Evolutionary conservation across 129 eudicot genomes (phyloP).

Genomic region (Escallonia rubra): DNA sequence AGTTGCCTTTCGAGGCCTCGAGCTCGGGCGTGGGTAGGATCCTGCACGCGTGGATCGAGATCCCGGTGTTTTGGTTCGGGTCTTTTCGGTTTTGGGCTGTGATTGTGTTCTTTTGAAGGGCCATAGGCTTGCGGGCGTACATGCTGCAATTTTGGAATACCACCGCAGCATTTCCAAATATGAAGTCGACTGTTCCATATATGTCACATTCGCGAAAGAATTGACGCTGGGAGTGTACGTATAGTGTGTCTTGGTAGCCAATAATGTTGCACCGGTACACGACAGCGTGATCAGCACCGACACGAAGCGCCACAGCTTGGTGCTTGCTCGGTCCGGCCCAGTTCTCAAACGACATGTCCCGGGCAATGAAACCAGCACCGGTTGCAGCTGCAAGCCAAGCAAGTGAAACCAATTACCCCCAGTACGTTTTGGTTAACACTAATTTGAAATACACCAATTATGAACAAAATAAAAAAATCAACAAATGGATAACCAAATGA

Average conservation of each 20-base stretch:
- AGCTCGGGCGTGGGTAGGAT: slow-evolving; percentile 62
- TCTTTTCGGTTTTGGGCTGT: slow-evolving; percentile 90
- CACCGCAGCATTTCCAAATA: slow-evolving; percentile 90
- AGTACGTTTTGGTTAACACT: too few relatives aligned
- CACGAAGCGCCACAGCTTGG: slow-evolving; percentile 90
- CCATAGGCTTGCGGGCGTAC: slow-evolving; percentile 71
- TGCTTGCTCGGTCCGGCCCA: slow-evolving; percentile 86
- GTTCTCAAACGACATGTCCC: slow-evolving; percentile 81
- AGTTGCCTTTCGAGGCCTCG: slow-evolving; percentile 46
- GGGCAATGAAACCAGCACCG: slow-evolving; percentile 76
- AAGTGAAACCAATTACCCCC: neutral
- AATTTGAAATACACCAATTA: too few relatives aligned
- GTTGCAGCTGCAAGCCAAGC: slow-evolving; percentile 57
- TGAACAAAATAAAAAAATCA: too few relatives aligned
- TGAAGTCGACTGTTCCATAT: slow-evolving; percentile 90
- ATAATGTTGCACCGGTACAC: slow-evolving; percentile 69
- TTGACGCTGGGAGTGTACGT: slow-evolving; percentile 88
- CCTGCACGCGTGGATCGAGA: slow-evolving; percentile 81
- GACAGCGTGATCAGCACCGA: slow-evolving; percentile 89
- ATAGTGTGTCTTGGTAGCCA: slow-evolving; percentile 91
- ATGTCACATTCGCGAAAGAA: slow-evolving; percentile 88
- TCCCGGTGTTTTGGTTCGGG: slow-evolving; percentile 92
- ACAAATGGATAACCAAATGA: neutral
- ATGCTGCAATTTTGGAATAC: slow-evolving; percentile 87
- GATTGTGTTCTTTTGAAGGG: slow-evolving; percentile 66